Conservation (phyloP, 164 flowering plant species). For the Aristolochia californica region DNA sequence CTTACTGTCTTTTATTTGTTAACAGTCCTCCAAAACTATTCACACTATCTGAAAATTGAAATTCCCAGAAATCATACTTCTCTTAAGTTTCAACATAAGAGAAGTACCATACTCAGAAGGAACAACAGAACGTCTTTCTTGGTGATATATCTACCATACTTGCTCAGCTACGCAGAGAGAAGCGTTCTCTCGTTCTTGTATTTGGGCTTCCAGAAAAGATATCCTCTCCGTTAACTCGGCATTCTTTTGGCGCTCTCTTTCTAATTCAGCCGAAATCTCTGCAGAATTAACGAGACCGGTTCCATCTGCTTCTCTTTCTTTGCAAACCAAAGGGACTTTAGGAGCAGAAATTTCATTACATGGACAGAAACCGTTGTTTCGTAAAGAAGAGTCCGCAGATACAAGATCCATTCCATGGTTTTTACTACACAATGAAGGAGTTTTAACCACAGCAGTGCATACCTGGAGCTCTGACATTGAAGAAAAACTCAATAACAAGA, state of each 20-base stretch:
- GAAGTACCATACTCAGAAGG: background rate
- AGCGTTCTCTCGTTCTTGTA: constrained; percentile 20
- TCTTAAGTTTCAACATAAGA: background rate
- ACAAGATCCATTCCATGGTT: constrained; percentile 5
- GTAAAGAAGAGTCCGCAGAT: background rate
- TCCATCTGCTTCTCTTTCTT: constrained; percentile 18
- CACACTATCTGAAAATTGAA: background rate
- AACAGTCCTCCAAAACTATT: too few relatives aligned
- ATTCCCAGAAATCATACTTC: background rate
- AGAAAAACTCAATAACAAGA: background rate
- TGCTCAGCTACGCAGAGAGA: constrained; percentile 12
- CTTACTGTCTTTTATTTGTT: too few relatives aligned
- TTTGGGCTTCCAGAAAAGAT: constrained; percentile 37
- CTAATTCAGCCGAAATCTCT: constrained; percentile 35
- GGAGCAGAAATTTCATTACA: constrained; percentile 5
- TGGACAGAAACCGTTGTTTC: background rate
- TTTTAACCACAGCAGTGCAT: constrained; percentile 26
- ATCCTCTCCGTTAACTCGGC: constrained; percentile 44
- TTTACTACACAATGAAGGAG: constrained; percentile 24
- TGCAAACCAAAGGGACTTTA: constrained; percentile 2
- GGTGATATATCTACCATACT: constrained; percentile 11
- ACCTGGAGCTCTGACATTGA: constrained; percentile 33
- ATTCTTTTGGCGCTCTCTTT: constrained; percentile 41
- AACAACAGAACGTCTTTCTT: background rate
- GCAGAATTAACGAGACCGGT: constrained; percentile 21